phyloP scores from a whole-genome alignment of 1,284 basidiomycete genomes.

The Cryptococcus sp. region DNA sequence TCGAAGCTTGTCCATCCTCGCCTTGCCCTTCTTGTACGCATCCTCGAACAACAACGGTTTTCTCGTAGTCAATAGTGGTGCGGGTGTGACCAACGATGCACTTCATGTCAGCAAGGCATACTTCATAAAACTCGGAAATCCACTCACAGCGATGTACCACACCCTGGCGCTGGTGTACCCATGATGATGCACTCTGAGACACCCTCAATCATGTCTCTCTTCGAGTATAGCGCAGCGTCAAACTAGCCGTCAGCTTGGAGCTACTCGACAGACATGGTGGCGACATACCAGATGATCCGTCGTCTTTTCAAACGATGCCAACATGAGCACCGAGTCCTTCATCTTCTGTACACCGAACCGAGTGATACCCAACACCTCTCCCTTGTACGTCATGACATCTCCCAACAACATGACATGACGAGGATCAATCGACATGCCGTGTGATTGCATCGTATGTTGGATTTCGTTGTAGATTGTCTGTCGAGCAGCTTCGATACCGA shows the following conservation, averaged over 20 bases:
- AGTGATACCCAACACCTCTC: slow-evolving; percentile 96
- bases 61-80: slow-evolving; percentile 54
- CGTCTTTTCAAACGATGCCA: slow-evolving; percentile 99
- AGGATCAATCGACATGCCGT: slow-evolving; percentile 98
- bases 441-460: slow-evolving; percentile 92
- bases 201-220: slow-evolving; percentile 90
- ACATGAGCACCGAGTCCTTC: slow-evolving; percentile 99
- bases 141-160: slow-evolving; percentile 86
- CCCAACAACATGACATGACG: slow-evolving; percentile 98
- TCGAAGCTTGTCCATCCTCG: neutral
- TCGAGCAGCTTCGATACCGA: slow-evolving; percentile 96
- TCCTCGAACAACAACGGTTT: slow-evolving; percentile 57
- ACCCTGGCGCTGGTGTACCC: slow-evolving; percentile 94
- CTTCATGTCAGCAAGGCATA: slow-evolving; percentile 34
- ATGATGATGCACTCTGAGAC: slow-evolving; percentile 99
- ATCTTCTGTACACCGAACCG: slow-evolving; percentile 99
- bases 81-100: slow-evolving; percentile 56
- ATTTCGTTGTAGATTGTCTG: slow-evolving; percentile 96
- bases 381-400: slow-evolving; percentile 99
- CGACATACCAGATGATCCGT: slow-evolving; percentile 79
- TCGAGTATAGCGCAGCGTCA: slow-evolving; percentile 93
- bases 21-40: slow-evolving; percentile 23
- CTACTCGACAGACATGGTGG: neutral
- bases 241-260: slow-evolving; percentile 51
- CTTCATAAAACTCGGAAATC: neutral